Evolutionary conservation across 768 basidiomycete genomes (phyloP).

Genomic region (Lentinula raphanica): DNA sequence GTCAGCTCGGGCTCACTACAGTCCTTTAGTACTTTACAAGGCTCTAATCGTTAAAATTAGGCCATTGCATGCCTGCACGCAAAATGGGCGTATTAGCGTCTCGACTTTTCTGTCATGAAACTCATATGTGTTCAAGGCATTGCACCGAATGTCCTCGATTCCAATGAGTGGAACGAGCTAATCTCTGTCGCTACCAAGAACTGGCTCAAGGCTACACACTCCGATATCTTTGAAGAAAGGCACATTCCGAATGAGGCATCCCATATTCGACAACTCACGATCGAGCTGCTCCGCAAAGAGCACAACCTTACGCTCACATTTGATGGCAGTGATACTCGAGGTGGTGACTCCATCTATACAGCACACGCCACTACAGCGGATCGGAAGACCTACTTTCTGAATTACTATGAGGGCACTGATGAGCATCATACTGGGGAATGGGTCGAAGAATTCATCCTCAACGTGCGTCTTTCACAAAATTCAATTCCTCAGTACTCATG

Average conservation of each 20-base stretch:
- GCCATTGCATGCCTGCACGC: no score
- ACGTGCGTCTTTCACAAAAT: no score
- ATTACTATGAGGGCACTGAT: not conserved
- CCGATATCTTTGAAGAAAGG: not conserved
- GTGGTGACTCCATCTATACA: conserved; percentile 13
- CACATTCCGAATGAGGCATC: not conserved
- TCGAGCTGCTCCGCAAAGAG: not conserved
- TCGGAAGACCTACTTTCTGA: not conserved
- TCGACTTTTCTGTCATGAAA: not conserved
- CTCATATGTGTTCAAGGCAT: conserved; percentile 9
- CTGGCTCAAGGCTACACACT: not conserved
- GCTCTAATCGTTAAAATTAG: no score
- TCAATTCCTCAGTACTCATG: no score
- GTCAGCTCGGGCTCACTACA: no score
- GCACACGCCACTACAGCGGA: conserved; percentile 6
- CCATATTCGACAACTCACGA: not conserved
- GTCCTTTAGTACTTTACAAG: no score
- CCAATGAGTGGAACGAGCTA: conserved; percentile 10
- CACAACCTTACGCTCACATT: conserved; percentile 11
- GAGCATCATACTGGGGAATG: not conserved
- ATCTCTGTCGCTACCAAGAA: not conserved
- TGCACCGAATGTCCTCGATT: conserved; percentile 4
- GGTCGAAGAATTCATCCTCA: not conserved
- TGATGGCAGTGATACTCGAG: conserved; percentile 10
- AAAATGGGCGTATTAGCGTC: no score